phyloP scores from a whole-genome alignment of 768 basidiomycete species.

The Boletus barrowsii region DNA sequence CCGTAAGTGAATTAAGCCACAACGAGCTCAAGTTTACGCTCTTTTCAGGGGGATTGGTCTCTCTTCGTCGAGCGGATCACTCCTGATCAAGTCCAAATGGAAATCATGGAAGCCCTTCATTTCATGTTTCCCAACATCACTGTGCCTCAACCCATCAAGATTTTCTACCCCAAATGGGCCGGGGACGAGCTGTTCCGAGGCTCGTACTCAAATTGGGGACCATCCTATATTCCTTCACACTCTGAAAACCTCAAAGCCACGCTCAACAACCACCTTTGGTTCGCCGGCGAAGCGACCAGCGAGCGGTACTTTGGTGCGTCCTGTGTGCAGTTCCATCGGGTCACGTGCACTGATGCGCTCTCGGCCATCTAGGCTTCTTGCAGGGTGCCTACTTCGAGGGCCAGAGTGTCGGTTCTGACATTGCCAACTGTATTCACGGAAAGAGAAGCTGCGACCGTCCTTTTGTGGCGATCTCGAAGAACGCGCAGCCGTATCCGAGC shows the following conservation, averaged over 20 bases:
- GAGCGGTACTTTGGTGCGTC: constrained; percentile 53
- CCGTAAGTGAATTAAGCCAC: constrained; percentile 9
- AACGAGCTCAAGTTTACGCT: background rate
- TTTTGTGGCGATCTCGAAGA: constrained; percentile 26
- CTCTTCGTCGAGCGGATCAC: constrained; percentile 53
- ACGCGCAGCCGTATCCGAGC: constrained; percentile 32
- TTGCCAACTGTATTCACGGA: constrained; percentile 41
- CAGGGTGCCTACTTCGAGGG: constrained; percentile 61
- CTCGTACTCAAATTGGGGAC: constrained; percentile 69
- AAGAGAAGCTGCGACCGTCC: constrained; percentile 24
- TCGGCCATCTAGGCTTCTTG: constrained; percentile 41
- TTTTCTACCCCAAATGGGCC: constrained; percentile 56
- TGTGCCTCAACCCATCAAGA: constrained; percentile 54
- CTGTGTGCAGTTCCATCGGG: background rate
- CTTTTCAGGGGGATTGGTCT: constrained; percentile 54
- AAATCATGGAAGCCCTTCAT: constrained; percentile 52
- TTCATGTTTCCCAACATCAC: constrained; percentile 54
- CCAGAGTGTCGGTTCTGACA: constrained; percentile 33
- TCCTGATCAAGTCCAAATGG: constrained; percentile 43
- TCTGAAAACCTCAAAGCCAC: constrained; percentile 54
- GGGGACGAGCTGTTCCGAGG: constrained; percentile 41
- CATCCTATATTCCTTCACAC: constrained; percentile 51
- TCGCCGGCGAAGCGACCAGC: constrained; percentile 62
- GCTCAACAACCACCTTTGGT: constrained; percentile 50
- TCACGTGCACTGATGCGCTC: background rate